Evolutionary conservation across 106 monocot genomes (phyloP), one percentile per base, ranked within the genome.

Genomic region (Phalaenopsis aphrodite): DNA sequence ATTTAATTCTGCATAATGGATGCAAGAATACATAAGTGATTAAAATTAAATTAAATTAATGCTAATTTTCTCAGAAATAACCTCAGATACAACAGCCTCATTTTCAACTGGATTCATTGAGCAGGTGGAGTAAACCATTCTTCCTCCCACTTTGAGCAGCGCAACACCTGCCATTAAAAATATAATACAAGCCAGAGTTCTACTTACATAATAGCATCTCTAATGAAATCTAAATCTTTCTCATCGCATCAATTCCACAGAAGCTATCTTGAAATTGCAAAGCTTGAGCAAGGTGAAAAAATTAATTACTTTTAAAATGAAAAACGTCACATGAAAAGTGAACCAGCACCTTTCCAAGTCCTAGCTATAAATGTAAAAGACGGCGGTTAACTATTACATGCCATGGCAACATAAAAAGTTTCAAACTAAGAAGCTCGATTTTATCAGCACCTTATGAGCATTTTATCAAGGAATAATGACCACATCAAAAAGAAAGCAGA

Each of bases 51-150:
- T 69, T 11, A 69, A 69, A 14, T 19, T 43, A 74, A 74, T n/a
- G 17, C 12, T 76, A 76, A 10, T 47, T 76, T 49, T 1, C 24
- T 42, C 21, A 12, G 5, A 72, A 78, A 57, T 19, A 72, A 99
- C 98, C 91, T 99, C 98, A 38, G 94, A 86, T 41, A 94, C 87
- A 84, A 99, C 98, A 82, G 98, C 98, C 82, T 99, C 98, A 86
- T 99, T 93, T 88, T 99, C 98, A 83, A 99, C 91, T 36, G 98
- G 98, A 87, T 99, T 99, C 98, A 99, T 91, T 79, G 92, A 94
- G 73, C 98, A 99, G 3, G 98, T 99, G 43, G 98, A 99, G 72
- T 99, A 99, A 79, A 99, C 98, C 89, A 99, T 94, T 81, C 92
- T 91, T 74, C 98, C 98, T 68, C 94, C 94, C 55, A 94, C 88